Percentiles rank a stretch among this genome's conserved stretches.
Conservation (phyloP, 345 rosid species). For the Eucalyptus paniculata region DNA sequence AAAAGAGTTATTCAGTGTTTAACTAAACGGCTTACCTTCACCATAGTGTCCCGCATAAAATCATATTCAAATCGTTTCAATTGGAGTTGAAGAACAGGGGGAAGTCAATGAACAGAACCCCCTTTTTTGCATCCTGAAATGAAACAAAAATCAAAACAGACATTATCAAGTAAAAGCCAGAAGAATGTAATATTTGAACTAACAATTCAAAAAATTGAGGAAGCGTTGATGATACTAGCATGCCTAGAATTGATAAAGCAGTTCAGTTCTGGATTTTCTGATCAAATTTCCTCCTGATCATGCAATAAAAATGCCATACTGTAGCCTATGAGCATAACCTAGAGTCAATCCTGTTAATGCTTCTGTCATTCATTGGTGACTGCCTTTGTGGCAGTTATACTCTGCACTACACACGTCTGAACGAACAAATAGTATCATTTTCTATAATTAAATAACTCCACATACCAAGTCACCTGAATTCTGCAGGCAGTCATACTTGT, state of each 20-base stretch:
- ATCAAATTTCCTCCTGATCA: not conserved
- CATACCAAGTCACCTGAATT: not conserved
- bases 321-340: not conserved
- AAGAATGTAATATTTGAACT: not conserved
- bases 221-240: not conserved
- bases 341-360: not conserved
- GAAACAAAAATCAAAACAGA: not conserved
- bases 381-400: not conserved
- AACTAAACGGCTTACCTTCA: conserved; percentile 51
- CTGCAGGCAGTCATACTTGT: not conserved
- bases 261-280: not conserved
- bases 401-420: not conserved
- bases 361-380: not conserved
- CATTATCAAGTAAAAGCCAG: not conserved
- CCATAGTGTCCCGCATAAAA: conserved; percentile 88
- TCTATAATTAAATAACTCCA: not conserved
- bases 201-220: not conserved
- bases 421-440: not conserved
- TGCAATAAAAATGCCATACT: not conserved
- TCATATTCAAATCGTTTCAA: conserved; percentile 93
- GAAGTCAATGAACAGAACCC: conserved; percentile 81
- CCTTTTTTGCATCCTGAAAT: conserved; percentile 89
- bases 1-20: not conserved
- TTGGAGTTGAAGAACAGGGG: conserved; percentile 98
- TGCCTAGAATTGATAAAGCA: not conserved